Evolutionary conservation across 1,139 yeast species (phyloP).

Genomic region (Kodamaea ohmeri): DNA sequence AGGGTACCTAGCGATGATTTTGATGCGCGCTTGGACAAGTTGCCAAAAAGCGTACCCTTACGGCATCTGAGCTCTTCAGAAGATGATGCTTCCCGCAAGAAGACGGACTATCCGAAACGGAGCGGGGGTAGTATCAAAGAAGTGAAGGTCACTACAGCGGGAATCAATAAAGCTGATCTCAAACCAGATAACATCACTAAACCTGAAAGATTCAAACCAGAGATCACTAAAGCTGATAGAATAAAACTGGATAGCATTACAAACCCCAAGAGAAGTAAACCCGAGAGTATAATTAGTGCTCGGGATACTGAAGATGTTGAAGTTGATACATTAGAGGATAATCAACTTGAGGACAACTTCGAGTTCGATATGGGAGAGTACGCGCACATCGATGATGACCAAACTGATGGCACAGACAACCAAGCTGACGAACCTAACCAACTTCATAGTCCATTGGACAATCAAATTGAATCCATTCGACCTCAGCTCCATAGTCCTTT

Average conservation of each 20-base stretch:
- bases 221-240: too few species aligned
- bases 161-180: background rate
- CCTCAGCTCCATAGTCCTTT: background rate
- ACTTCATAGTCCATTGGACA: background rate
- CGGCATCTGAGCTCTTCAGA: background rate
- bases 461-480: background rate
- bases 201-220: too few species aligned
- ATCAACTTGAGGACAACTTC: background rate
- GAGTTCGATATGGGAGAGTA: background rate
- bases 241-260: too few species aligned
- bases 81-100: too few species aligned
- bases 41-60: background rate
- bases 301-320: too few species aligned
- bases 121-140: too few species aligned
- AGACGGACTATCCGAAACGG: too few species aligned
- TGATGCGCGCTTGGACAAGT: background rate
- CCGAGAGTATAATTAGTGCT: background rate
- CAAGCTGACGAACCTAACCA: background rate
- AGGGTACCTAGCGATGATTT: conserved; percentile 6
- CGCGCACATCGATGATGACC: background rate
- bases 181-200: background rate
- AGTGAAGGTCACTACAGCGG: too few species aligned
- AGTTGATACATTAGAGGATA: background rate
- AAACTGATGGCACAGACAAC: background rate
- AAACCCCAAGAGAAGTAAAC: background rate